Conservation (phyloP, 148 eudicot genomes). For the Selenicereus undatus region DNA sequence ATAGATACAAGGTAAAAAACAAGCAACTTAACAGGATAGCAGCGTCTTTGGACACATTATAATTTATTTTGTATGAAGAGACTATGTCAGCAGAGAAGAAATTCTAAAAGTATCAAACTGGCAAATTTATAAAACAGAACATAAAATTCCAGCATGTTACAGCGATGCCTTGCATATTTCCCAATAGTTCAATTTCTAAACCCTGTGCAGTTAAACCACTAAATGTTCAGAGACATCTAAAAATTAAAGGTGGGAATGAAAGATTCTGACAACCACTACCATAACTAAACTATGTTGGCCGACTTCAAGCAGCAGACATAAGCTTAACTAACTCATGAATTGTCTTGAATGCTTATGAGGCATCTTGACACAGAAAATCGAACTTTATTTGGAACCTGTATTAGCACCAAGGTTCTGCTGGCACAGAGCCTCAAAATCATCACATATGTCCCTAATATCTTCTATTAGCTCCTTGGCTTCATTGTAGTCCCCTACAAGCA, state of each 20-base stretch:
- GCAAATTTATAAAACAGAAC: background rate
- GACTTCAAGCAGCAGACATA: background rate
- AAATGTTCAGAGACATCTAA: background rate
- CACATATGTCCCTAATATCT: conserved; percentile 83
- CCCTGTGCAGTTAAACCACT: background rate
- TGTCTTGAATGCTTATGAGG: background rate
- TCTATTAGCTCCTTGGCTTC: conserved; percentile 84
- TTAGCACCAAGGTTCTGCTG: conserved; percentile 97
- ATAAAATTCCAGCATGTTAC: background rate
- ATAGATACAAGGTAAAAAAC: background rate
- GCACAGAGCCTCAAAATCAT: conserved; percentile 94
- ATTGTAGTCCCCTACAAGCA: conserved; percentile 76
- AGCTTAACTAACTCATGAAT: background rate
- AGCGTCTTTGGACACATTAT: background rate
- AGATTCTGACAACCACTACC: background rate
- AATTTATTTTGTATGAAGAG: background rate
- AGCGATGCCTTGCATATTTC: background rate
- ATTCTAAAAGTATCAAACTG: background rate
- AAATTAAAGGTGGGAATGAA: background rate
- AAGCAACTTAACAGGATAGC: background rate
- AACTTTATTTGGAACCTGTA: conserved; percentile 49
- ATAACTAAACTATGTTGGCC: background rate
- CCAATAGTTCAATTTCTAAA: background rate
- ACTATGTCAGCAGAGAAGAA: background rate
- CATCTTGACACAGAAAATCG: background rate